phyloP scores from a whole-genome alignment of 2,329 filamentous ascomycete species.

The Epichloe elymi region DNA sequence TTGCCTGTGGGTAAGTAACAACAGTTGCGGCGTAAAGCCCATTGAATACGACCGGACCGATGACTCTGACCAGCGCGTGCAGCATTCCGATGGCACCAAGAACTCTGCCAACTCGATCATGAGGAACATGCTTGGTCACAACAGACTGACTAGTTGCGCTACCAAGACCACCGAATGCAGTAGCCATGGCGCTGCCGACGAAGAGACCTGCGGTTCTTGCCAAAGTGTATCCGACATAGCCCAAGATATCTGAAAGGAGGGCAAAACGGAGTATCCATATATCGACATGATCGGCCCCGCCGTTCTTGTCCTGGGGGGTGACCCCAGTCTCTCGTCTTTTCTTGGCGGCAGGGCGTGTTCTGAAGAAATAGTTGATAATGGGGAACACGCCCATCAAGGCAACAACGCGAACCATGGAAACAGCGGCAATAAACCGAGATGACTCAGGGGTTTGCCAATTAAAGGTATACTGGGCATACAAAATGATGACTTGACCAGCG shows the following conservation, averaged over 20 bases:
- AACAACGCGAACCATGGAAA: slow-evolving; percentile 64
- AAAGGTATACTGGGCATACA: slow-evolving; percentile 73
- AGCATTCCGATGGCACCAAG: slow-evolving; percentile 77
- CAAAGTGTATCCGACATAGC: slow-evolving; percentile 62
- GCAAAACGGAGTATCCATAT: slow-evolving; percentile 62
- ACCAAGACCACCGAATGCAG: slow-evolving; percentile 70
- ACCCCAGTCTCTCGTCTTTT: slow-evolving; percentile 24
- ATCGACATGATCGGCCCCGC: slow-evolving; percentile 67
- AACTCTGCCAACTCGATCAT: slow-evolving; percentile 71
- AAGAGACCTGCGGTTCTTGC: slow-evolving; percentile 51
- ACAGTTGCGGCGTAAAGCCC: slow-evolving; percentile 76
- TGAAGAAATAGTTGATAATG: slow-evolving; percentile 60
- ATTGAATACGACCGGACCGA: slow-evolving; percentile 75
- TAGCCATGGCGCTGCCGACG: slow-evolving; percentile 56
- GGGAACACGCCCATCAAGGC: slow-evolving; percentile 67
- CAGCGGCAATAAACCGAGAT: slow-evolving; percentile 66
- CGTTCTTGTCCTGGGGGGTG: slow-evolving; percentile 33
- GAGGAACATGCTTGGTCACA: slow-evolving; percentile 81
- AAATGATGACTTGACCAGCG: slow-evolving; percentile 63
- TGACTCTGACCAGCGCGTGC: slow-evolving; percentile 66
- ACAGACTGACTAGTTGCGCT: slow-evolving; percentile 73
- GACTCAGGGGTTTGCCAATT: slow-evolving; percentile 72
- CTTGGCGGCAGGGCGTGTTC: slow-evolving; percentile 36
- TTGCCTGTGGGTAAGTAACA: slow-evolving; percentile 60
- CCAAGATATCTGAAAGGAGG: slow-evolving; percentile 62